Evolutionary conservation across 2,329 filamentous ascomycete genomes (phyloP), one percentile per base, ranked within the genome.

Genomic region (Ophiostoma populinum): DNA sequence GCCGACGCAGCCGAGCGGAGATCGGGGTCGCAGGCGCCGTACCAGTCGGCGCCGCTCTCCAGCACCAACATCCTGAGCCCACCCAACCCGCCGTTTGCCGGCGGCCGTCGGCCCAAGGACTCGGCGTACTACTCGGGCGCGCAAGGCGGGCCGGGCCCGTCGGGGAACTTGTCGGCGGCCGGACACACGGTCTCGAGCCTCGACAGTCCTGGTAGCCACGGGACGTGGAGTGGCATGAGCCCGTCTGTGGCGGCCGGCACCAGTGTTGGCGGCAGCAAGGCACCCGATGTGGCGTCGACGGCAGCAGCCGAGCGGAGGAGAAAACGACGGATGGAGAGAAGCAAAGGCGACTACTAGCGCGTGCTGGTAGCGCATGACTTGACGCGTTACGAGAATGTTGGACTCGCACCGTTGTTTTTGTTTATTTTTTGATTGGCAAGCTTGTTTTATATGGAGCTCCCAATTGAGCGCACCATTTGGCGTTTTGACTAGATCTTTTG

Each of bases 51-150:
- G 7, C 24, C 34, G 3, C 20, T 20, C 12, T 34, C 15, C 46
- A 52, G 26, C 46, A 48, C n/a, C 46, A 62, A 52, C 31, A 18
- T 34, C 5, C 48, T 73, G 2, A 62, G 61, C 9, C 69, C 69
- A 2, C 70, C 71, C 0, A 62, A 65, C 37, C 67, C 71, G 8
- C 58, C 66, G 6, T 72, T 69, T 46, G 65, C 68, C 5, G 62
- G 58, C 27, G 61, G 60, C 1, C 55, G 57, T 39, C 59, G 61
- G 45, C 56, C 53, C 2, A 75, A 74, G 45, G 71, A 76, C 46
- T 71, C 67, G 29, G 67, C 67, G 7, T 75, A 75, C 45, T 75
- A 71, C 46, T 70, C 67, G 3, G 67, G 41, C n/a, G 39, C 66
- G 6, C 54, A 56, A 40, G 54, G 60, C 2, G n/a, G 22, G 7